Evolutionary conservation across 371 early-diverging fungal genomes (phyloP).

Genomic region (Mucor plumbeus): DNA sequence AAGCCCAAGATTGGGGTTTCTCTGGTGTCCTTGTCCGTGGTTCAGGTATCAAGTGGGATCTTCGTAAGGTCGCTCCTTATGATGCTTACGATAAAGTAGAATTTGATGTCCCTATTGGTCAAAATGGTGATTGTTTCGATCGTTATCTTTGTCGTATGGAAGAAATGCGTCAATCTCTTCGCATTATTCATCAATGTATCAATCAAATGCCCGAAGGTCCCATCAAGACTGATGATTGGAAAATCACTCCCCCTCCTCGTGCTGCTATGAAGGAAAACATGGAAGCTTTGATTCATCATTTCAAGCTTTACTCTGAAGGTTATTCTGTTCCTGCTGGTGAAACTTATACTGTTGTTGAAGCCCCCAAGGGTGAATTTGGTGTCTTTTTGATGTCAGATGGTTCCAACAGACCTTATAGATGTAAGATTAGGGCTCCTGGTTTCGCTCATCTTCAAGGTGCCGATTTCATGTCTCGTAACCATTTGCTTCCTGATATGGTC

Average conservation of each 20-base stretch:
- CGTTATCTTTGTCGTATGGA: slow-evolving; percentile 96
- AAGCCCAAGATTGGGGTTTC: slow-evolving; percentile 92
- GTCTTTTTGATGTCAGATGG: slow-evolving; percentile 90
- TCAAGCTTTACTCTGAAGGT: slow-evolving; percentile 97
- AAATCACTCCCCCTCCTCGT: slow-evolving; percentile 92
- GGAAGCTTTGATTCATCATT: slow-evolving; percentile 98
- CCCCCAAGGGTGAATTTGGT: slow-evolving; percentile 98
- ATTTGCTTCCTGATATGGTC: slow-evolving; percentile 93
- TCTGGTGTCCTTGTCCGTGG: slow-evolving; percentile 96
- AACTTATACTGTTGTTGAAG: slow-evolving; percentile 97
- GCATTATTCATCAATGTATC: slow-evolving; percentile 94
- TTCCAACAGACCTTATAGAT: slow-evolving; percentile 94
- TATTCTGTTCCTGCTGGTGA: slow-evolving; percentile 95
- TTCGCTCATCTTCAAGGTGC: slow-evolving; percentile 92
- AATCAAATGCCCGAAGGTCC: slow-evolving; percentile 95
- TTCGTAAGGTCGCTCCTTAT: slow-evolving; percentile 93
- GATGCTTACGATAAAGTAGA: slow-evolving; percentile 95
- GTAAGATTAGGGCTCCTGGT: slow-evolving; percentile 98
- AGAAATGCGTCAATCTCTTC: slow-evolving; percentile 97
- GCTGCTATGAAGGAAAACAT: slow-evolving; percentile 97
- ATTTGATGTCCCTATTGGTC: slow-evolving; percentile 96
- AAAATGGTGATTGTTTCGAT: slow-evolving; percentile 96
- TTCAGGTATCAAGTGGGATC: slow-evolving; percentile 93
- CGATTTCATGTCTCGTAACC: slow-evolving; percentile 89
- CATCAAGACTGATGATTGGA: slow-evolving; percentile 96